A percentile compares a stretch with the other conserved stretches of the same genome.
These are phyloP conservation scores for Funneliformis caledonium DNA, from an alignment of 371 early-diverging fungal species.

Conservation along the genomic window DNA sequence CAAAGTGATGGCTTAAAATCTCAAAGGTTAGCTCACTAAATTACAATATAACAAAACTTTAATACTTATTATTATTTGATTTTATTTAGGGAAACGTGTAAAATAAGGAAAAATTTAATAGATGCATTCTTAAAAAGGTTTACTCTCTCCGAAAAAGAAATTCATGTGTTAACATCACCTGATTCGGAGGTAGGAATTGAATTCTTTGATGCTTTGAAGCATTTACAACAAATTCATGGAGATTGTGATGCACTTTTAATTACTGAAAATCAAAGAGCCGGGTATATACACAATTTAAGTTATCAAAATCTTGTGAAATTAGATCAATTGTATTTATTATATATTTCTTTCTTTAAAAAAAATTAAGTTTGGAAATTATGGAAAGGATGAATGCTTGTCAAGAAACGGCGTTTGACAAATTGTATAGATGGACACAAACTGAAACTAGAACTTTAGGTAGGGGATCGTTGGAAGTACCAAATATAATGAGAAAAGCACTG, in stretches of 20 bases:
- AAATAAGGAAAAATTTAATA: constrained; percentile 56
- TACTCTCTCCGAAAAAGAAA: constrained; percentile 69
- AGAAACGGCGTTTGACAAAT: constrained; percentile 75
- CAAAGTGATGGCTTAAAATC: constrained; percentile 53
- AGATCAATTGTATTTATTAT: neutral
- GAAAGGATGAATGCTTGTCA: constrained; percentile 72
- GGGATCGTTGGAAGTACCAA: constrained; percentile 76
- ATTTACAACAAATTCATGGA: constrained; percentile 71
- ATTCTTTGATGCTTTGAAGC: constrained; percentile 78
- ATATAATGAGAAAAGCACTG: constrained; percentile 70
- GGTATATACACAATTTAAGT: constrained; percentile 50
- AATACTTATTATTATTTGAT: neutral
- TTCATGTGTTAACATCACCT: constrained; percentile 58
- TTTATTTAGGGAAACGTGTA: constrained; percentile 54
- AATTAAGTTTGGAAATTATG: constrained; percentile 75
- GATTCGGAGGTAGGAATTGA: constrained; percentile 57
- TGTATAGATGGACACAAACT: constrained; percentile 80
- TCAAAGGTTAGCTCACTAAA: neutral
- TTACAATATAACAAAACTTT: neutral
- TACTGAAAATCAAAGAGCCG: constrained; percentile 77
- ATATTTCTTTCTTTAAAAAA: neutral
- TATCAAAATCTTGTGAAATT: neutral
- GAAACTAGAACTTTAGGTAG: constrained; percentile 73
- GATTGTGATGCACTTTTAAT: constrained; percentile 81
- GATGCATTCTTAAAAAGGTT: constrained; percentile 73